Evolutionary conservation across 2,329 filamentous ascomycete genomes (phyloP).

Genomic region (Cyanodermella asteris): DNA sequence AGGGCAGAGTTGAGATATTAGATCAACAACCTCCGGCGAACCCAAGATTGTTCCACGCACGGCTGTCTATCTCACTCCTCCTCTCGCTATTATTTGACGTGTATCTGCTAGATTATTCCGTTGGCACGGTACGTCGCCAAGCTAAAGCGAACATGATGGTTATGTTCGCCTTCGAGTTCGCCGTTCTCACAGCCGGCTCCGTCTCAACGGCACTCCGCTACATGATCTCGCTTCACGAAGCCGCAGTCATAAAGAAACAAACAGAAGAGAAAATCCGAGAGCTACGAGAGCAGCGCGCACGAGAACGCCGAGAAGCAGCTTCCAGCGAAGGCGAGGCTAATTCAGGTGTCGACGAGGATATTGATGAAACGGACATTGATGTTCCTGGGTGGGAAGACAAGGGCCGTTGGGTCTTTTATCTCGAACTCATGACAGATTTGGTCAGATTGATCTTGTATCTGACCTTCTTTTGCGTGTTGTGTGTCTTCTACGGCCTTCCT

Average conservation of each 20-base stretch:
- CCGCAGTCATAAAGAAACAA: slow-evolving; percentile 52
- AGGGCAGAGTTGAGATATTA: slow-evolving; percentile 77
- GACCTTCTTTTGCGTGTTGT: slow-evolving; percentile 78
- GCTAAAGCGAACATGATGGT: slow-evolving; percentile 98
- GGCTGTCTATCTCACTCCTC: slow-evolving; percentile 56
- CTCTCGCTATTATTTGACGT: slow-evolving; percentile 62
- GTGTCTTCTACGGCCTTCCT: slow-evolving; percentile 83
- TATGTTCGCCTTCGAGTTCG: slow-evolving; percentile 98
- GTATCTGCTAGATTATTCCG: slow-evolving; percentile 59
- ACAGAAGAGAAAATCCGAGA: slow-evolving; percentile 46
- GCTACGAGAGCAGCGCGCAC: slow-evolving; percentile 43
- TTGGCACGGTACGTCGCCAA: slow-evolving; percentile 64
- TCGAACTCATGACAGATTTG: slow-evolving; percentile 81
- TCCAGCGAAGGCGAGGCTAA: slow-evolving; percentile 14
- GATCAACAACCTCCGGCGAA: slow-evolving; percentile 90
- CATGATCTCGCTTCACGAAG: slow-evolving; percentile 53
- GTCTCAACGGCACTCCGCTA: slow-evolving; percentile 63
- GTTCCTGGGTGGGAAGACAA: slow-evolving; percentile 94
- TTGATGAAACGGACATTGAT: slow-evolving; percentile 87
- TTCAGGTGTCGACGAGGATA: slow-evolving; percentile 31
- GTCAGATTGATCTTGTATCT: slow-evolving; percentile 77
- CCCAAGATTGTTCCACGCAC: slow-evolving; percentile 65
- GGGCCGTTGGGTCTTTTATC: slow-evolving; percentile 71
- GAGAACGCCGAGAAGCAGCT: slow-evolving; percentile 23
- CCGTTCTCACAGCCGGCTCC: slow-evolving; percentile 61